phyloP scores from a whole-genome alignment of 2,329 filamentous ascomycete genomes.

The Chrysosporium queenslandicum region DNA sequence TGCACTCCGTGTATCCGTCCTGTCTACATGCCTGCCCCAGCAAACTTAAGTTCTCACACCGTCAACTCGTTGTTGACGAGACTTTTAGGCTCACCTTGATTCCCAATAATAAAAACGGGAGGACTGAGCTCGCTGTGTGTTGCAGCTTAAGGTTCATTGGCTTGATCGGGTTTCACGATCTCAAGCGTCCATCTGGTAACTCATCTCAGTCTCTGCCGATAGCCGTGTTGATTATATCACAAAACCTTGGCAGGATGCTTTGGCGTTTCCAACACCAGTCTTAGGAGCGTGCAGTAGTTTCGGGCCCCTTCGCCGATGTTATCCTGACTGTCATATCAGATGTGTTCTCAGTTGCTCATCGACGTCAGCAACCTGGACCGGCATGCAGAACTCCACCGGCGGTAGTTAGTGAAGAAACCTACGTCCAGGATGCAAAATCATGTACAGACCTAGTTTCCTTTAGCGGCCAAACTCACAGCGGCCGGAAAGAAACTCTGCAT shows the following conservation, averaged over 20 bases:
- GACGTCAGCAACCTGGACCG: background rate
- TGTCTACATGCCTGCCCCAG: background rate
- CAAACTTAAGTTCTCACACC: background rate
- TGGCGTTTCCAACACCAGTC: background rate
- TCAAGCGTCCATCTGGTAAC: background rate
- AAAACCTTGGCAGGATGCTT: background rate
- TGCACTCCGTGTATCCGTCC: background rate
- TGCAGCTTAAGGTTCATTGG: background rate
- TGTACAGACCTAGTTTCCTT: background rate
- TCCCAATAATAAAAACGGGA: background rate
- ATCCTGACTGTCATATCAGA: background rate
- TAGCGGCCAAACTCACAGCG: background rate
- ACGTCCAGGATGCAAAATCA: background rate
- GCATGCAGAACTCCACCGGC: background rate
- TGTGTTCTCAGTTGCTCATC: background rate
- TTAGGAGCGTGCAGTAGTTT: background rate
- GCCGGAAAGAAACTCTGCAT: background rate
- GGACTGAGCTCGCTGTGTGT: background rate
- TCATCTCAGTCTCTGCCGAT: background rate
- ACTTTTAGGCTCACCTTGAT: background rate
- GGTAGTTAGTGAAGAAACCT: background rate
- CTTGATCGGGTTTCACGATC: background rate
- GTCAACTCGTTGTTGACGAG: background rate
- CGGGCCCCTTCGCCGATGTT: background rate
- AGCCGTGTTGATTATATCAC: background rate